Evolutionary conservation across 805 yeast genomes (phyloP).

Genomic region (Ogataea ganodermae): DNA sequence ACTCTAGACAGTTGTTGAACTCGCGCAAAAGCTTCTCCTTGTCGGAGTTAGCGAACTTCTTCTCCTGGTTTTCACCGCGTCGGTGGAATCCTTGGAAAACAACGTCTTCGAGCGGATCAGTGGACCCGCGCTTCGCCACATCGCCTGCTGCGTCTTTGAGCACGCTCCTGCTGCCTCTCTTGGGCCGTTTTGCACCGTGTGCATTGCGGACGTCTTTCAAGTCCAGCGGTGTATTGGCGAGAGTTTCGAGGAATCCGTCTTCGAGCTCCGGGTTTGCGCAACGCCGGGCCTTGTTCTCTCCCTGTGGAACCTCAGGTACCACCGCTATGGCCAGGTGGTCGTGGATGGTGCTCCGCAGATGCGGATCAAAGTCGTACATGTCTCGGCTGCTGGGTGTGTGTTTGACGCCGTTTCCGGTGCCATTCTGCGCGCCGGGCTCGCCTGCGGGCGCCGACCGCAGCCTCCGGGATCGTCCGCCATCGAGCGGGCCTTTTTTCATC

Average conservation of each 20-base stretch:
- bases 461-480: constrained; percentile 8
- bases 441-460: constrained; percentile 13
- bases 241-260: constrained; percentile 12
- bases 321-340: constrained; percentile 27
- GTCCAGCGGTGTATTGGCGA: constrained; percentile 20
- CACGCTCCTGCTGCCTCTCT: constrained; percentile 2
- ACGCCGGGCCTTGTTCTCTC: constrained; percentile 3
- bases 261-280: constrained; percentile 22
- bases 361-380: constrained; percentile 40
- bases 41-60: constrained; percentile 57
- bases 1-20: constrained; percentile 54
- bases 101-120: constrained; percentile 51
- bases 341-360: constrained; percentile 26
- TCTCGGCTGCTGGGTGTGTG: constrained; percentile 19
- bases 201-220: constrained; percentile 21
- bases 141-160: background rate
- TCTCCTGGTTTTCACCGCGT: constrained; percentile 65
- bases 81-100: constrained; percentile 51
- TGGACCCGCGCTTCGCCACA: constrained; percentile 1
- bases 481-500: background rate
- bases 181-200: constrained; percentile 9
- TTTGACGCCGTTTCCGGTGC: background rate
- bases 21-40: constrained; percentile 54
- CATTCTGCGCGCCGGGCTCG: background rate
- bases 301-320: constrained; percentile 11